Evolutionary conservation across 768 basidiomycete species (phyloP), one percentile per base, ranked within the genome.

Genomic region (Rickenella mellea): DNA sequence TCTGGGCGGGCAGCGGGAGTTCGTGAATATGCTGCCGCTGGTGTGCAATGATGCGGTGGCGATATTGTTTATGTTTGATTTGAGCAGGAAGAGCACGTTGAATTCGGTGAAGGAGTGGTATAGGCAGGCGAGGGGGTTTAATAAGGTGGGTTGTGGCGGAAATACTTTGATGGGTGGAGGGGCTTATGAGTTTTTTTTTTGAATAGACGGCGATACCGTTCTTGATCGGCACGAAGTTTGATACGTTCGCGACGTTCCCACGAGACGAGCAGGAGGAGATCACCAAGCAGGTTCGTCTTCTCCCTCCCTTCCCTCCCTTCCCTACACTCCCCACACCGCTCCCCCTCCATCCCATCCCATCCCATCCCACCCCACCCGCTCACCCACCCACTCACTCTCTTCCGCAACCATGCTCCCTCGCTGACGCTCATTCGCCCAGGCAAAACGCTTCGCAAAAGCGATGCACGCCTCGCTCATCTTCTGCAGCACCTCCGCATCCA

Each of bases 41-140:
- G 94, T 97, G 50, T 97, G 92, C 66, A 98, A 97, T 58, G 94
- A 98, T 54, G 94, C 96, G n/a, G 93, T 98, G 44, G 96, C 96
- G 29, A 94, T 99, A 56, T 72, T 99, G 36, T 99, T 98, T 80
- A 98, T 98, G 96, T 99, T 99, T 60, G 96, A 99, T 68, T 74
- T 99, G 35, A 91, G 90, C 45, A 80, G 96, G 52, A 98, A 98
- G 65, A 89, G 88, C 46, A 99, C 96, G 31, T 65, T 99, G 48
- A 98, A 98, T 65, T 94, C 90, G 44, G 91, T 99, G 54, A 98
- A 98, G 66, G 96, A 99, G 64, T 99, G 96, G 96, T 99, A 98
- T 72, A 76, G 96, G 54, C 96, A 99, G 66, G 92, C 93, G 40
- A 74, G 96, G 55, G 96, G 96, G 17, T 99, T 99, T 68, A 98